Evolutionary conservation across 78 protist genomes (phyloP).

Genomic region (Parvularia atlantis): DNA sequence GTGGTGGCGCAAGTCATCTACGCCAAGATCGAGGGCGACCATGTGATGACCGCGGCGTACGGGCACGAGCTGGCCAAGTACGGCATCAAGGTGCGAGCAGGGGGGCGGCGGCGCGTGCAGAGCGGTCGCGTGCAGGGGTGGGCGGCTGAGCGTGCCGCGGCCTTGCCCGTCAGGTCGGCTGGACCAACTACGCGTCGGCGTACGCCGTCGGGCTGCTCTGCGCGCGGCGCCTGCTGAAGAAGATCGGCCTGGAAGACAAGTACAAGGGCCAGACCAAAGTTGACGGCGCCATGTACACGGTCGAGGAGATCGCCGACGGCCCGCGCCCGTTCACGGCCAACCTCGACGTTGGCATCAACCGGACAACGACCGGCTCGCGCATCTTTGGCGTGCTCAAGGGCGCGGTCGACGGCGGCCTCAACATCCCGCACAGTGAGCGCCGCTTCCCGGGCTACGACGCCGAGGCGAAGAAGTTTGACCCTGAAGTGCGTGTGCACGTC

Average conservation of each 20-base stretch:
- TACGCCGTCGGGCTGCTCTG: conserved; percentile 94
- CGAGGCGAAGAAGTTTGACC: conserved; percentile 57
- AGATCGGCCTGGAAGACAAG: conserved; percentile 68
- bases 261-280: conserved; percentile 61
- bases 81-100: conserved; percentile 84
- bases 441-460: conserved; percentile 90
- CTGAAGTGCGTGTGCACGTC: conserved; percentile 36
- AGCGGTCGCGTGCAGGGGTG: too few relatives aligned
- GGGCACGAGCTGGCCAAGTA: conserved; percentile 82
- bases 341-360: conserved; percentile 92
- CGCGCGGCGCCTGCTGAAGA: conserved; percentile 91
- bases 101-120: too few relatives aligned
- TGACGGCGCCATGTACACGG: not conserved
- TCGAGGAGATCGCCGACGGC: conserved; percentile 48
- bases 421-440: conserved; percentile 87
- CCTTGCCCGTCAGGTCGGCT: too few relatives aligned
- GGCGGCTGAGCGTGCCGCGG: too few relatives aligned
- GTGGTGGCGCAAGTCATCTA: conserved; percentile 85
- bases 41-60: conserved; percentile 81
- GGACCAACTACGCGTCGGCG: conserved; percentile 95
- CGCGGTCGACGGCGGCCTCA: conserved; percentile 96
- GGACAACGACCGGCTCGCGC: conserved; percentile 93
- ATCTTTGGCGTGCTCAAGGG: conserved; percentile 71
- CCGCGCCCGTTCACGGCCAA: conserved; percentile 87
- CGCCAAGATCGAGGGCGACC: conserved; percentile 86